Percentiles rank a stretch among this genome's conserved stretches.
Evolutionary conservation across 805 yeast genomes (phyloP).

Genomic region (Candida nonsorbophila): DNA sequence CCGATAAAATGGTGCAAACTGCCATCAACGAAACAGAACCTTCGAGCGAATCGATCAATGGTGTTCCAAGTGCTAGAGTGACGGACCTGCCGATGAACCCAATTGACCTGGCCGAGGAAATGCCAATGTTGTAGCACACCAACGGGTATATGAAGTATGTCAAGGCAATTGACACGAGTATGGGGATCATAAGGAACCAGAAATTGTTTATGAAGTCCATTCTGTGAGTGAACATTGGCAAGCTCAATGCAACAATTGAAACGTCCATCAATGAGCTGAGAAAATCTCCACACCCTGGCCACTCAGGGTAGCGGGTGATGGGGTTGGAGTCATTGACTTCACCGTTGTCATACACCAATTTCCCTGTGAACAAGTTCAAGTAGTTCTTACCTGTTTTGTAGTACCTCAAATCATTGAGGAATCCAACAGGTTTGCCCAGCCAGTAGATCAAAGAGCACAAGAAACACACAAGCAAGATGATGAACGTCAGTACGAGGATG

Average conservation of each 20-base stretch:
- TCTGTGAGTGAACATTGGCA: constrained; percentile 75
- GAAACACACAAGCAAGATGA: constrained; percentile 59
- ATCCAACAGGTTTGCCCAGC: constrained; percentile 37
- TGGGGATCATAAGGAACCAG: constrained; percentile 54
- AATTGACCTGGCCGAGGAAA: constrained; percentile 52
- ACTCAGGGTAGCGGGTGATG: constrained; percentile 29
- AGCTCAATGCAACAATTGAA: constrained; percentile 66
- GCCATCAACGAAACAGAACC: constrained; percentile 74
- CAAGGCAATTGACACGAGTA: constrained; percentile 48
- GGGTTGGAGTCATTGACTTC: constrained; percentile 10
- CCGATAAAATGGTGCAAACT: constrained; percentile 71
- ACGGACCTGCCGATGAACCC: constrained; percentile 79
- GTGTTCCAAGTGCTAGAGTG: constrained; percentile 75
- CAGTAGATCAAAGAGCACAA: constrained; percentile 52
- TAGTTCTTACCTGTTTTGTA: constrained; percentile 72
- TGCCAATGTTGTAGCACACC: constrained; percentile 59
- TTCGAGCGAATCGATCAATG: constrained; percentile 58
- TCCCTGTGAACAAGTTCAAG: constrained; percentile 47
- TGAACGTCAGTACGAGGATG: constrained; percentile 58
- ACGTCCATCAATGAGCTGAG: constrained; percentile 68
- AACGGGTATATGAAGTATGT: constrained; percentile 70
- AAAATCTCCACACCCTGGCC: constrained; percentile 84
- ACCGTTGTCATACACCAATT: constrained; percentile 23
- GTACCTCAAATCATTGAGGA: constrained; percentile 44
- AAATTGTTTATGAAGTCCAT: constrained; percentile 57